phyloP scores from a whole-genome alignment of 106 monocot genomes.

The Gastrodia elata region DNA sequence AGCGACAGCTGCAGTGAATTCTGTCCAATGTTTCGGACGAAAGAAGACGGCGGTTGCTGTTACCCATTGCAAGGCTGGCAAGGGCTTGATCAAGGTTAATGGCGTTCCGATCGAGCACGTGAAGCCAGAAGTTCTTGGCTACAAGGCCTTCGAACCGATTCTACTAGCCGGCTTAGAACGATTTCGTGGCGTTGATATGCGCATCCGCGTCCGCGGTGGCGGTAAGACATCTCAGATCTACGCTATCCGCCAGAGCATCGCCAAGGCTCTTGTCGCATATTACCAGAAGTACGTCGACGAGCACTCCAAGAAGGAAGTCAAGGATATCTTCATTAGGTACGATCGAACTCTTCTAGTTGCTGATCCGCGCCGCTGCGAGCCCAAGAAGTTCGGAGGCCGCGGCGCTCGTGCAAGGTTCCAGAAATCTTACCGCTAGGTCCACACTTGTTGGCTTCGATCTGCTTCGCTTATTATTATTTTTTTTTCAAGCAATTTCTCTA shows the following conservation, averaged over 20 bases:
- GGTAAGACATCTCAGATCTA: conserved; percentile 18
- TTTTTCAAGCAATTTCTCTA: neutral
- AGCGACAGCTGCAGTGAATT: neutral
- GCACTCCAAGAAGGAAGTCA: conserved; percentile 12
- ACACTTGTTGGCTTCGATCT: neutral
- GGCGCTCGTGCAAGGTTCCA: conserved; percentile 19
- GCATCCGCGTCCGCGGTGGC: conserved; percentile 9
- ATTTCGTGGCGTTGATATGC: conserved; percentile 15
- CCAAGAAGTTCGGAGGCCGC: conserved; percentile 19
- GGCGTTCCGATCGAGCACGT: conserved; percentile 16
- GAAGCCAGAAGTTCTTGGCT: conserved; percentile 18
- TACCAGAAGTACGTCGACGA: conserved; percentile 22
- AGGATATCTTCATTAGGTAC: conserved; percentile 13
- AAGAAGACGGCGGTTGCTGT: conserved; percentile 20
- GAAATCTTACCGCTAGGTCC: conserved; percentile 16
- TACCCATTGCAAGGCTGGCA: conserved; percentile 11
- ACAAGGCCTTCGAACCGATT: conserved; percentile 19
- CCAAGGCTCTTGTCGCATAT: conserved; percentile 19
- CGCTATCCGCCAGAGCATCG: conserved; percentile 15
- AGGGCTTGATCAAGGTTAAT: conserved; percentile 17
- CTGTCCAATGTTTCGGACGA: conserved; percentile 16
- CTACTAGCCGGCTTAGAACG: conserved; percentile 11
- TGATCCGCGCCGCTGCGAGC: conserved; percentile 17
- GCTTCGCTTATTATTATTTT: neutral
- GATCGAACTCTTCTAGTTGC: conserved; percentile 15